Conservation (phyloP, 306 rosid species). For the Glycine soja region DNA sequence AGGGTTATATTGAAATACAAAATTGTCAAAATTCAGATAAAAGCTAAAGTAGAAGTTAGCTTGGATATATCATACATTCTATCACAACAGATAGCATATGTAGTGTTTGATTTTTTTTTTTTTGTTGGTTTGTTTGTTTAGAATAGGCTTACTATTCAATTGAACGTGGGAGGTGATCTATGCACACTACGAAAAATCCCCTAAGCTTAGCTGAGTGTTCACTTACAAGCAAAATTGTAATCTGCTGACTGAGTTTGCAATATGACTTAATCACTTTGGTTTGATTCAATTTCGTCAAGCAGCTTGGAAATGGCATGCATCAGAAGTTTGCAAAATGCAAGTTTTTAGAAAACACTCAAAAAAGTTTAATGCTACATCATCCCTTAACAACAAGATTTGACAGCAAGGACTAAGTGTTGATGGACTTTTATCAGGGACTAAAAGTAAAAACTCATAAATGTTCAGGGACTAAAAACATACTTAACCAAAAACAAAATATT, state of each 20-base stretch:
- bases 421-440: no score
- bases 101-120: background rate
- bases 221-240: background rate
- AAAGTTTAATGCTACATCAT: no score
- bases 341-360: no score
- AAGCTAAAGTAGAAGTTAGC: background rate
- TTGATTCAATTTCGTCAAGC: no score
- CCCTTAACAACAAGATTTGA: no score
- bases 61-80: background rate
- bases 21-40: constrained; percentile 1
- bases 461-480: no score
- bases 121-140: background rate
- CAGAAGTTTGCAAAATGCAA: no score
- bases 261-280: no score
- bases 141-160: background rate
- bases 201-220: background rate
- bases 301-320: no score
- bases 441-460: no score
- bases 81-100: background rate
- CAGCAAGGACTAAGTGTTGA: no score
- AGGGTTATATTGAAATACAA: background rate
- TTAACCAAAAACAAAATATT: no score
- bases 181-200: background rate
- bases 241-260: background rate
- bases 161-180: background rate